A percentile compares a stretch with the other conserved stretches of the same genome.
Conservation (phyloP, 2,329 filamentous ascomycete genomes). For the Coleophoma crateriformis region DNA sequence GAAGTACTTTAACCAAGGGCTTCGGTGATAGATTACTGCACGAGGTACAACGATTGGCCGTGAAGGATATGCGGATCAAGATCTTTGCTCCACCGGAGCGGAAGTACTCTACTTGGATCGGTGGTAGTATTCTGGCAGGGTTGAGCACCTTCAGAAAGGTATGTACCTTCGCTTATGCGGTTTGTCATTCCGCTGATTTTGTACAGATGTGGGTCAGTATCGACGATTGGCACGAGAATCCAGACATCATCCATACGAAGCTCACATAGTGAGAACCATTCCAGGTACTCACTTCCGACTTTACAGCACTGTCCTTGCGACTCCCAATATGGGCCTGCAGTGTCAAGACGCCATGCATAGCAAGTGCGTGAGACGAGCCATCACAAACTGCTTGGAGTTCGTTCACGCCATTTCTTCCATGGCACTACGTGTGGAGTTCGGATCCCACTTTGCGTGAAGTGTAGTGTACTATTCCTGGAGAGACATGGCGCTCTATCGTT, state of each 20-base stretch:
- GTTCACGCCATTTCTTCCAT: too few species aligned
- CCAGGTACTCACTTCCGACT: background rate
- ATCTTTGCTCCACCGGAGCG: slow-evolving; percentile 97
- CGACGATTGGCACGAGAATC: slow-evolving; percentile 99
- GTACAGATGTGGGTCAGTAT: slow-evolving; percentile 99
- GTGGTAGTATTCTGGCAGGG: slow-evolving; percentile 92
- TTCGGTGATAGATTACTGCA: slow-evolving; percentile 90
- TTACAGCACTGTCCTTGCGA: background rate
- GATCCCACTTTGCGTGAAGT: too few species aligned
- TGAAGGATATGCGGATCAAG: slow-evolving; percentile 99
- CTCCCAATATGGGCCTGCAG: background rate
- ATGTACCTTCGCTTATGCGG: slow-evolving; percentile 25
- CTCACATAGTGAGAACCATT: slow-evolving; percentile 57
- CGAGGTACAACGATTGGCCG: slow-evolving; percentile 87
- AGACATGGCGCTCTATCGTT: too few species aligned
- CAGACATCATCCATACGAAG: slow-evolving; percentile 97
- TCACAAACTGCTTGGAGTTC: too few species aligned
- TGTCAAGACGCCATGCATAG: background rate
- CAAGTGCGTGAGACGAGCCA: too few species aligned
- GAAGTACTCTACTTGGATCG: slow-evolving; percentile 99
- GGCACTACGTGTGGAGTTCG: too few species aligned
- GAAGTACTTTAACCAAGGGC: slow-evolving; percentile 92
- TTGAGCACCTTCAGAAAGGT: slow-evolving; percentile 98
- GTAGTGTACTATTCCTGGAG: too few species aligned
- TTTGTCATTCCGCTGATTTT: slow-evolving; percentile 9